A percentile compares a stretch with the other conserved stretches of the same genome.
phyloP scores from a whole-genome alignment of 1,284 basidiomycete species.

The Neolentinus lepideus region DNA sequence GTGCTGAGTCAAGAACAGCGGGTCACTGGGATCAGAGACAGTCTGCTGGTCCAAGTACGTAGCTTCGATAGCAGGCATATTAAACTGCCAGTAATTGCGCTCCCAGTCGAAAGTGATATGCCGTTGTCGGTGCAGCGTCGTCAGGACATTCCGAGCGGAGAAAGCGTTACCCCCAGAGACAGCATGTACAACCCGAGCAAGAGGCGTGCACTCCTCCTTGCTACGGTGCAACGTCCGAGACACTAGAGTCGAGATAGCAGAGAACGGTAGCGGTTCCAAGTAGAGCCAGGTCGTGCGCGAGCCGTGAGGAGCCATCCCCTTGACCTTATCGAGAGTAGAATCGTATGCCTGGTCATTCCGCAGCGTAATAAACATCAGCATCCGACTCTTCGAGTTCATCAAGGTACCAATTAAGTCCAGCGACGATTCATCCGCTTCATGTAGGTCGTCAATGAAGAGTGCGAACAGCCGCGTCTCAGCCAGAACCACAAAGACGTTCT shows the following conservation, averaged over 20 bases:
- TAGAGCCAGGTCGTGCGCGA: slow-evolving; percentile 58
- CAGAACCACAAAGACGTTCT: slow-evolving; percentile 59
- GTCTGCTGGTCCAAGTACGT: slow-evolving; percentile 42
- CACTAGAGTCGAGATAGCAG: slow-evolving; percentile 49
- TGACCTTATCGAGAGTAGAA: slow-evolving; percentile 42
- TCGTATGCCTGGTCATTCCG: slow-evolving; percentile 50
- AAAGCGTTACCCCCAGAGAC: slow-evolving; percentile 64
- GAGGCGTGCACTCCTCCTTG: slow-evolving; percentile 44
- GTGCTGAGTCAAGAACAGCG: slow-evolving; percentile 52
- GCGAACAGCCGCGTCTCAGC: slow-evolving; percentile 62
- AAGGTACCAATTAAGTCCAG: slow-evolving; percentile 57
- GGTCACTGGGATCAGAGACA: slow-evolving; percentile 47
- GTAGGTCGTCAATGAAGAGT: slow-evolving; percentile 63
- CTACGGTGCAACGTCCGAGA: slow-evolving; percentile 54
- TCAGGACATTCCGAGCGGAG: slow-evolving; percentile 51
- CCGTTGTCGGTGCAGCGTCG: slow-evolving; percentile 49
- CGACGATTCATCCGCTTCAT: slow-evolving; percentile 67
- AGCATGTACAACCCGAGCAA: slow-evolving; percentile 48
- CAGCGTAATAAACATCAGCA: slow-evolving; percentile 61
- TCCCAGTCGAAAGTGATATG: slow-evolving; percentile 55
- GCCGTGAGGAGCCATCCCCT: slow-evolving; percentile 46
- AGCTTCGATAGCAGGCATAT: slow-evolving; percentile 47
- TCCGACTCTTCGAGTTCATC: slow-evolving; percentile 54
- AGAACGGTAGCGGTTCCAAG: slow-evolving; percentile 48
- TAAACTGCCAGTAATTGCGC: slow-evolving; percentile 55